Evolutionary conservation across 331 rosid species (phyloP).

Genomic region (Cucumis variabilis): DNA sequence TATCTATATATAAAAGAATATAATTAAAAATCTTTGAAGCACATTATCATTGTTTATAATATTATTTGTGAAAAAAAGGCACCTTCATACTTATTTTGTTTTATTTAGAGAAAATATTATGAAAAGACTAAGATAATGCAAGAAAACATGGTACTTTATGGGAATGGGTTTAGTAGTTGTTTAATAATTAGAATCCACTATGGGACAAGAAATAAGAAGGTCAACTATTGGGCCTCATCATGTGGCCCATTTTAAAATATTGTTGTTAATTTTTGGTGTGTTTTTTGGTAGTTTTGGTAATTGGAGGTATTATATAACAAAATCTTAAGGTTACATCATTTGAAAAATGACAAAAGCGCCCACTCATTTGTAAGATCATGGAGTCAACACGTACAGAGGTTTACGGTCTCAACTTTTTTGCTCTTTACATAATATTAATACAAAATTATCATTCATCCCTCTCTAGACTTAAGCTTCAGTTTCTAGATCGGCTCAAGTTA

Average conservation of each 20-base stretch:
- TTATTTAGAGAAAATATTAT: background rate
- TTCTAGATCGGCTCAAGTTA: no score
- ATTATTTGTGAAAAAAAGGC: background rate
- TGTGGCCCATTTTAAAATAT: background rate
- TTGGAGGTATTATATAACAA: no score
- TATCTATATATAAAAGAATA: background rate
- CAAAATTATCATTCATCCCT: no score
- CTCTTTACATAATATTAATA: no score
- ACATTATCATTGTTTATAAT: background rate
- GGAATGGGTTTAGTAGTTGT: background rate
- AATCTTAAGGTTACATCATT: no score
- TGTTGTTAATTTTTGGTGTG: no score
- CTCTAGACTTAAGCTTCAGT: no score
- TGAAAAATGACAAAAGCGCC: no score
- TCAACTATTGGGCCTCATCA: conserved; percentile 8
- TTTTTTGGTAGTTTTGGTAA: no score
- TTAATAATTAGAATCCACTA: conserved; percentile 12
- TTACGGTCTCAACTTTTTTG: no score
- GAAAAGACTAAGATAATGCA: background rate
- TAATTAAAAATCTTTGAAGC: background rate
- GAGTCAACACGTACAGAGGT: no score
- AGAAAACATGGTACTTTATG: background rate
- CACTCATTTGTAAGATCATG: no score
- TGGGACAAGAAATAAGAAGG: background rate
- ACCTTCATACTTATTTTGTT: background rate